These are phyloP conservation scores for Linnemannia exigua DNA, from an alignment of 192 early-diverging fungal species.

Conservation along the genomic window DNA sequence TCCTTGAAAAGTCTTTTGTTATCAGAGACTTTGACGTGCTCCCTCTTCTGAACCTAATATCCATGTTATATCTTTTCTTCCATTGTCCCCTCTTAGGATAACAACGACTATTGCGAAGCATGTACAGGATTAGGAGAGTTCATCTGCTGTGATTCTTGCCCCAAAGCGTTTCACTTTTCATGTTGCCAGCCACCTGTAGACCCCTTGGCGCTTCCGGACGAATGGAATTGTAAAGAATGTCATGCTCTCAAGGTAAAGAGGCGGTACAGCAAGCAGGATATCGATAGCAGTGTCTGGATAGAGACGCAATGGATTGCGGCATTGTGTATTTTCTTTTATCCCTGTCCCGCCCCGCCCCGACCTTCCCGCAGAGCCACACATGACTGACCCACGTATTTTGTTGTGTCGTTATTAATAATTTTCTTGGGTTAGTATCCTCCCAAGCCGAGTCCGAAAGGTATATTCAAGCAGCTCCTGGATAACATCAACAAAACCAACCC, in stretches of 20 bases:
- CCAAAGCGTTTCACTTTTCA: slow-evolving; percentile 59
- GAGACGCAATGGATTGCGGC: background rate
- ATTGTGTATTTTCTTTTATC: background rate
- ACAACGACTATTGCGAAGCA: slow-evolving; percentile 57
- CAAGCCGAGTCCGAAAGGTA: slow-evolving; percentile 24
- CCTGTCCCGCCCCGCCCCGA: slow-evolving; percentile 4
- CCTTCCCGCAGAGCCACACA: slow-evolving; percentile 7
- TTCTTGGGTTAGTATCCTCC: slow-evolving; percentile 34
- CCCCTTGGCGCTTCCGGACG: slow-evolving; percentile 38
- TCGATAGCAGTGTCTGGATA: background rate
- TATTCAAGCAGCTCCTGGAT: slow-evolving; percentile 58
- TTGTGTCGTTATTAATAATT: background rate
- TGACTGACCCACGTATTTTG: slow-evolving; percentile 3
- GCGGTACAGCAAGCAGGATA: background rate
- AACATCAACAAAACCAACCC: slow-evolving; percentile 60
- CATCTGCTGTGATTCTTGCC: slow-evolving; percentile 59
- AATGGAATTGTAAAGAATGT: slow-evolving; percentile 60
- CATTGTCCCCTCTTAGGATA: slow-evolving; percentile 15
- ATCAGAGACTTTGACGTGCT: background rate
- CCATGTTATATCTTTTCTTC: background rate
- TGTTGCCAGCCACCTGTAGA: slow-evolving; percentile 56
- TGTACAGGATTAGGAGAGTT: slow-evolving; percentile 50
- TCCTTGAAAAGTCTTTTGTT: background rate
- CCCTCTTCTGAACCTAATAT: background rate
- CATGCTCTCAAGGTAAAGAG: slow-evolving; percentile 38